Base-by-base conservation (phyloP, 768 basidiomycete species). In the Macrocybe gigantea region DNA sequence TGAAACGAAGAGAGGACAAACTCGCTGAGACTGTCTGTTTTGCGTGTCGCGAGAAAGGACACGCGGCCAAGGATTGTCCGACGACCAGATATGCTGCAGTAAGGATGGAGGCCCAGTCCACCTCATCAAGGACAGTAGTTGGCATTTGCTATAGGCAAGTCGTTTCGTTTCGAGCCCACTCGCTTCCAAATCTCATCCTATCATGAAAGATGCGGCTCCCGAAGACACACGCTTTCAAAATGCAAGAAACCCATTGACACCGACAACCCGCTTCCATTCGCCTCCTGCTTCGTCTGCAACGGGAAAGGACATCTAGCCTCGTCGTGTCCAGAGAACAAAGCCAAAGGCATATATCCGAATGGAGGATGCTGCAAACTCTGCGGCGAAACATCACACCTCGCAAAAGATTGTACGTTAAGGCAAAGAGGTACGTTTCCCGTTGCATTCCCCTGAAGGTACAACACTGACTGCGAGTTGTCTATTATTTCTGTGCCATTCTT, bases 291-390 rank as follows among this genome's bases (percentile, higher is more conserved):
- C 60, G 86, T 97, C 13, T 97, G 94, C 60, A 80, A 79, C 3
- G 75, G 72, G 3, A 83, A 77, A 56, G 94, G 94, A 1, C 94
- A 97, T 60, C 76, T 97, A 1, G 88, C 90, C 2, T 84, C 88
- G 1, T 66, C 78, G 10, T 97, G 94, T 64, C 86, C 89, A 0
- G 66, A 84, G 56, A 96, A 96, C 59, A 76, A 77, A 53, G 74
- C 73, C 0, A 87, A 80, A 55, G 92, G 93, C 0, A 74, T 95
- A 22, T 96, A 96, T 56, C 90, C 92, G 0, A 86, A 95, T 50
- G 93, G 93, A 22, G 94, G 94, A 2, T 79, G 74, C 49, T 97
- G 94, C 59, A 94, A 92, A 58, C 71, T 96, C 7, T 97, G 94
- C 58, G 82, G 85, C 6, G 81, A 88, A 48, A 93, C 83, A 5